These are phyloP conservation scores for Ustilago bromivora DNA, from an alignment of 1,284 basidiomycete genomes.

Conservation along the genomic window DNA sequence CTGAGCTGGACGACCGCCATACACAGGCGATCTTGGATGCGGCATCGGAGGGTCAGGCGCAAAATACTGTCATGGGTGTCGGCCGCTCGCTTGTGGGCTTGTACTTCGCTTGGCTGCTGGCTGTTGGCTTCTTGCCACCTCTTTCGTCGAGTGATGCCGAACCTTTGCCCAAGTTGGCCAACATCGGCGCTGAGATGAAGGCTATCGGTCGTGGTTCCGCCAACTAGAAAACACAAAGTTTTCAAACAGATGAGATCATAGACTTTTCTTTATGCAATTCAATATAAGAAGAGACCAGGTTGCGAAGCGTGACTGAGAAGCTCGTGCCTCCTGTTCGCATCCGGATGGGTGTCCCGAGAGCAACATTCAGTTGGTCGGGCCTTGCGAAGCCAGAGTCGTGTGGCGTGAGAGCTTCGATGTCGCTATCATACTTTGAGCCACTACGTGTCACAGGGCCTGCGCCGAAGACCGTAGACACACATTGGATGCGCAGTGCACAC, in stretches of 20 bases:
- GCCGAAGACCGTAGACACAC: too few relatives aligned
- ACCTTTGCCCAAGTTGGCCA: slow-evolving; percentile 58
- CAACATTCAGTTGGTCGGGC: too few relatives aligned
- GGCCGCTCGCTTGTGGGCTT: slow-evolving; percentile 81
- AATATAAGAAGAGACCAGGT: neutral
- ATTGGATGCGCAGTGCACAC: too few relatives aligned
- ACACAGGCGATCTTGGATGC: slow-evolving; percentile 77
- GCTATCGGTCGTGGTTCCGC: slow-evolving; percentile 68
- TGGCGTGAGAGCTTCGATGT: too few relatives aligned
- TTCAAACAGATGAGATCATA: neutral
- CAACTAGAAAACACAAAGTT: slow-evolving; percentile 33
- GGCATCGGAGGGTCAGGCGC: slow-evolving; percentile 71
- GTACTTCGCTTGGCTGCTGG: slow-evolving; percentile 94
- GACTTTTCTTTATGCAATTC: neutral
- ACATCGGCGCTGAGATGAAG: slow-evolving; percentile 48
- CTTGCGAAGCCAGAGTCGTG: too few relatives aligned
- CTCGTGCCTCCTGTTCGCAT: too few relatives aligned
- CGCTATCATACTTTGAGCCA: too few relatives aligned
- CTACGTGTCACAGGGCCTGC: too few relatives aligned
- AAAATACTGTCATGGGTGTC: slow-evolving; percentile 77
- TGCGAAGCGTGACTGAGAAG: neutral
- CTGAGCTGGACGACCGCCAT: slow-evolving; percentile 89
- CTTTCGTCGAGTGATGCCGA: slow-evolving; percentile 35
- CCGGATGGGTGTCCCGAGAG: too few relatives aligned
- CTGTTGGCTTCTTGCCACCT: slow-evolving; percentile 80